Base-by-base conservation (phyloP, 257 asterid species). In the Capsicum chinense region DNA sequence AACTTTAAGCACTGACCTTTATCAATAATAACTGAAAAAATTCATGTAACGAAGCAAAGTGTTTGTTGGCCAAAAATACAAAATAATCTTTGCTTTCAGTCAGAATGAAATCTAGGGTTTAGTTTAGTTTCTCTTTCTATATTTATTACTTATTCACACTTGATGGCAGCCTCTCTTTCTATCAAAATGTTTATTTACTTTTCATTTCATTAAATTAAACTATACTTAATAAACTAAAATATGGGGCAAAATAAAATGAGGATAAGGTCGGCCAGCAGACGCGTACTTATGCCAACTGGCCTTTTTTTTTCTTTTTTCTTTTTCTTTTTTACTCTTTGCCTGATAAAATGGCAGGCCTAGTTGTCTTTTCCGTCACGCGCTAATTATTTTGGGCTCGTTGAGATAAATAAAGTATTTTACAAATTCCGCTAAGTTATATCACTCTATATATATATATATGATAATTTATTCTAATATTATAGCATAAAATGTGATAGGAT, bases 261-360 rank as follows among this genome's bases (percentile, higher is more conserved):
- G 92, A 90, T 90, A 90, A 90, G 90, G 91, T 87, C 89, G 88
- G 92, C 88, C 90, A 88, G 90, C 86, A 87, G 83, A 82, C 86
- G 85, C 89, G 76, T 84, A 68, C 50, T 21, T 62, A 81, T 59
- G 92, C 88, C 90, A 88, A 81, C 91, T 90, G 91, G 92, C 62
- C 7, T 74, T 6, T 50, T n/a, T n/a, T 17, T 16, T 35, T 6
- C 9, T 39, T 44, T 19, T 5, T 47, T 9, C 3, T 35, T 37
- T 35, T 15, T 67, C 7, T 35, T 66, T 35, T 2, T 17, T 3
- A 6, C 7, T 26, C 73, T 66, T 39, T 54, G 50, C 64, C 82
- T 83, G 83, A 5, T 57, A 44, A 74, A 21, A 74, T 50, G 62
- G 47, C 62, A 74, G 81, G 62, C 67, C 26, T 70, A 70, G 81